Evolutionary conservation across 192 early-diverging fungal species (phyloP).

Genomic region (Backusella parvicylindrica): DNA sequence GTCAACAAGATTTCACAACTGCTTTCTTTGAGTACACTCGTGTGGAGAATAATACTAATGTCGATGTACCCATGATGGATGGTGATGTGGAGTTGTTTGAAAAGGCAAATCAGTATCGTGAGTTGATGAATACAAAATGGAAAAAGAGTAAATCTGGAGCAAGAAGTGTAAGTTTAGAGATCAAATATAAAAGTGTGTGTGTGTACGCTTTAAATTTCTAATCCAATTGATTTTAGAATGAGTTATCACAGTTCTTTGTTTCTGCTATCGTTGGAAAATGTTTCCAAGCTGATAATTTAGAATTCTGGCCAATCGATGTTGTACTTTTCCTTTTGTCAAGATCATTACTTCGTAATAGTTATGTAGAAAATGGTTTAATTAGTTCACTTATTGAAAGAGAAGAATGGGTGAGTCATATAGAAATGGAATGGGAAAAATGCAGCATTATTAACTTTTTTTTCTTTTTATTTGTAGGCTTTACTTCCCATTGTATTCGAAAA

Average conservation of each 20-base stretch:
- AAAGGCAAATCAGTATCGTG: slow-evolving; percentile 6
- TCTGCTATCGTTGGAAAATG: slow-evolving; percentile 32
- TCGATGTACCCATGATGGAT: neutral
- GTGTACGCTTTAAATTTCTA: too few species aligned
- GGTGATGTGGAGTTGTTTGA: neutral
- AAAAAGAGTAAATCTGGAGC: neutral
- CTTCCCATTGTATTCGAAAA: slow-evolving; percentile 40
- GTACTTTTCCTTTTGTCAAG: slow-evolving; percentile 36
- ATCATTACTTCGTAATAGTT: slow-evolving; percentile 18
- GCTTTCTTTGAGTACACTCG: slow-evolving; percentile 35
- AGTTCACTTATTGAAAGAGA: slow-evolving; percentile 38
- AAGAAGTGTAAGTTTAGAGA: neutral
- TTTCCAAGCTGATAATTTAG: slow-evolving; percentile 22
- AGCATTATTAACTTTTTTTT: too few species aligned
- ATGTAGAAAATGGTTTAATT: slow-evolving; percentile 33
- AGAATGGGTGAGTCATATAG: slow-evolving; percentile 33
- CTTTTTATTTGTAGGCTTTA: slow-evolving; percentile 15
- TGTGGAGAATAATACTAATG: neutral
- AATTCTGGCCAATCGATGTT: slow-evolving; percentile 38
- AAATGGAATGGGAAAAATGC: too few species aligned
- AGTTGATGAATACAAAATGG: slow-evolving; percentile 16
- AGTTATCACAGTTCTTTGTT: slow-evolving; percentile 41
- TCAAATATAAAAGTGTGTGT: too few species aligned
- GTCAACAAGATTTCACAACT: slow-evolving; percentile 24
- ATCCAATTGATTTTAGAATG: too few species aligned